A percentile compares a stretch with the other conserved stretches of the same genome.
Conservation (phyloP, 2,329 filamentous ascomycete species). For the Stachybotrys elegans region DNA sequence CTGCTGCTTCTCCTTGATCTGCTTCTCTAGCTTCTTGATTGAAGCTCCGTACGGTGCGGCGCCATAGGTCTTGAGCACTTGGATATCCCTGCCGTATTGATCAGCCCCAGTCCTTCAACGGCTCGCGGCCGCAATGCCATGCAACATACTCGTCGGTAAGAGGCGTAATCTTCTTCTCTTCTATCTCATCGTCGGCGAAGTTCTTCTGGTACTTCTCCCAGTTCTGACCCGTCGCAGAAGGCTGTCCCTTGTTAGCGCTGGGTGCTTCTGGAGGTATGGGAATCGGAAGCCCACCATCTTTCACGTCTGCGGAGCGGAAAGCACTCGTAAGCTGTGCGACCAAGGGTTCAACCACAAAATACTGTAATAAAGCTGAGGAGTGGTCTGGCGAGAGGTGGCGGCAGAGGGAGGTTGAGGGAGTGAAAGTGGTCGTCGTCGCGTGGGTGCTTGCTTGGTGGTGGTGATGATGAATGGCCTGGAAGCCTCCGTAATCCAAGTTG, state of each 20-base stretch:
- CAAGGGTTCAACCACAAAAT: too few species aligned
- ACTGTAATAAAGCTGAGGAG: too few species aligned
- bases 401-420: not conserved
- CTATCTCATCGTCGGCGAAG: constrained; percentile 92
- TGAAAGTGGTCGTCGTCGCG: constrained; percentile 13
- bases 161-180: constrained; percentile 99
- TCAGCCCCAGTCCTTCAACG: constrained; percentile 14
- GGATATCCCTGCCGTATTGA: constrained; percentile 73
- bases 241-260: constrained; percentile 50
- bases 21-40: constrained; percentile 95
- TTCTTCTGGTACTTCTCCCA: constrained; percentile 99
- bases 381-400: constrained; percentile 5
- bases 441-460: constrained; percentile 18
- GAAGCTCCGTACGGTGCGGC: constrained; percentile 91
- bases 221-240: constrained; percentile 85
- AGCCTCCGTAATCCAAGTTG: constrained; percentile 36
- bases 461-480: constrained; percentile 25
- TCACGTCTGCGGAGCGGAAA: not conserved
- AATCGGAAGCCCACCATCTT: not conserved
- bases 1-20: constrained; percentile 98
- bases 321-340: not conserved
- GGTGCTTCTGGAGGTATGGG: not conserved
- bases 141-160: constrained; percentile 79
- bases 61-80: constrained; percentile 98
- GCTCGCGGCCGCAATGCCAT: not conserved